A percentile compares a stretch with the other conserved stretches of the same genome.
These are phyloP conservation scores for Fonsecaea pugnacius DNA, from an alignment of 2,329 filamentous ascomycete genomes.

Conservation along the genomic window DNA sequence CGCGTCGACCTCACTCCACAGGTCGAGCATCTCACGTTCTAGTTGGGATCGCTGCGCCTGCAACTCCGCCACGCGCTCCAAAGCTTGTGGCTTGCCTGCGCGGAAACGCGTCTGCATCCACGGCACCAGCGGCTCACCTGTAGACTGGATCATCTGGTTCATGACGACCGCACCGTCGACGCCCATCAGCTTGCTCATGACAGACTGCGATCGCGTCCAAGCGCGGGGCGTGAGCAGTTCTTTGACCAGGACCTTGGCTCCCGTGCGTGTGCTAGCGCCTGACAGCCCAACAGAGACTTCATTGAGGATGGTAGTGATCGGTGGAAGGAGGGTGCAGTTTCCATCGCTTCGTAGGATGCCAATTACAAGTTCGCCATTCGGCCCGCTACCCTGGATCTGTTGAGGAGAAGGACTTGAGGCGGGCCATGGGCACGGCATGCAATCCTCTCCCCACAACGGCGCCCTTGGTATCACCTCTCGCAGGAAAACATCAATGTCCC, in stretches of 20 bases:
- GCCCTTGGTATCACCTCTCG: constrained; percentile 55
- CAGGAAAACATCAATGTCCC: constrained; percentile 55
- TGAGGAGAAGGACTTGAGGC: not conserved
- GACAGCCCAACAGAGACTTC: constrained; percentile 45
- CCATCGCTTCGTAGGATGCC: constrained; percentile 49
- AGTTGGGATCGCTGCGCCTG: constrained; percentile 59
- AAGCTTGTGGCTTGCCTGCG: constrained; percentile 52
- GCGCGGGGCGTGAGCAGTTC: constrained; percentile 60
- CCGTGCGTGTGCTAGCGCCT: constrained; percentile 19
- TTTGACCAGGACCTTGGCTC: constrained; percentile 59
- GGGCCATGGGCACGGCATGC: constrained; percentile 50
- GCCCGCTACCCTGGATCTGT: constrained; percentile 34
- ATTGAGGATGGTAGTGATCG: constrained; percentile 46
- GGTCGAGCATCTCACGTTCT: constrained; percentile 58
- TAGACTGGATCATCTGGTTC: constrained; percentile 61
- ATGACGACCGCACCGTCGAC: constrained; percentile 62
- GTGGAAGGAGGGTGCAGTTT: constrained; percentile 46
- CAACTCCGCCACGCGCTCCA: constrained; percentile 57
- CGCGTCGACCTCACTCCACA: constrained; percentile 54
- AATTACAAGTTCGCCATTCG: constrained; percentile 44
- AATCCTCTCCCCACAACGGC: constrained; percentile 58
- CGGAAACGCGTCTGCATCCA: constrained; percentile 61
- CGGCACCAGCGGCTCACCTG: constrained; percentile 61
- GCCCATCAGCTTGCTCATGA: constrained; percentile 63
- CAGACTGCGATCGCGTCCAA: constrained; percentile 60